Percentiles rank a stretch among this genome's conserved stretches.
These are phyloP conservation scores for Mortierella sp. DNA, from an alignment of 371 early-diverging fungal genomes.

Conservation along the genomic window DNA sequence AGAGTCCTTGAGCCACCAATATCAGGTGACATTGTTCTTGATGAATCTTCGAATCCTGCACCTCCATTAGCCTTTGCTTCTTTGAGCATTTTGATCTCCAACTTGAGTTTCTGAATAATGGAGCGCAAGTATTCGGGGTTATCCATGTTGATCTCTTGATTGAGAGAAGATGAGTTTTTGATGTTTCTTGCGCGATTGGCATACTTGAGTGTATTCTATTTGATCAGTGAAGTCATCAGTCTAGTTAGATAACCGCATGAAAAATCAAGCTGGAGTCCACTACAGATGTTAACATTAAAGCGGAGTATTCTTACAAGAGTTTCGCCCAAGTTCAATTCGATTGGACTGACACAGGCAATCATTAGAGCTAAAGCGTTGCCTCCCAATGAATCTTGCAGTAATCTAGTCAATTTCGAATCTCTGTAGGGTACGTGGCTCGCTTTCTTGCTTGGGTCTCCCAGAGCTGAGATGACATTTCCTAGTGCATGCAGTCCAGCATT, in stretches of 20 bases:
- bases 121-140: slow-evolving; percentile 69
- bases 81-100: slow-evolving; percentile 64
- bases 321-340: slow-evolving; percentile 86
- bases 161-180: slow-evolving; percentile 82
- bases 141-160: slow-evolving; percentile 76
- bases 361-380: slow-evolving; percentile 93
- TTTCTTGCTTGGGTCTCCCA: slow-evolving; percentile 86
- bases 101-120: slow-evolving; percentile 69
- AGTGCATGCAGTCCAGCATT: slow-evolving; percentile 98
- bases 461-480: slow-evolving; percentile 99
- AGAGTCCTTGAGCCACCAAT: background rate
- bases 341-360: slow-evolving; percentile 94
- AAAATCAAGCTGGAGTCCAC: too few relatives aligned
- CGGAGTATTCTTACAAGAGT: slow-evolving; percentile 61
- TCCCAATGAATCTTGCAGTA: slow-evolving; percentile 97
- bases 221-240: background rate
- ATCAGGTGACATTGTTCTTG: background rate
- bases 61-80: slow-evolving; percentile 20
- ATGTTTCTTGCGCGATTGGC: slow-evolving; percentile 92
- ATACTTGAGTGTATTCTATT: slow-evolving; percentile 89
- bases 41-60: slow-evolving; percentile 10
- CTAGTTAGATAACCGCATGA: background rate
- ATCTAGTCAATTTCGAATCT: slow-evolving; percentile 97
- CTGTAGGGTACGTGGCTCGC: slow-evolving; percentile 93
- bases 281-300: too few relatives aligned